Conservation (phyloP, 2,329 filamentous ascomycete genomes). For the Sarocladium brachiariae region DNA sequence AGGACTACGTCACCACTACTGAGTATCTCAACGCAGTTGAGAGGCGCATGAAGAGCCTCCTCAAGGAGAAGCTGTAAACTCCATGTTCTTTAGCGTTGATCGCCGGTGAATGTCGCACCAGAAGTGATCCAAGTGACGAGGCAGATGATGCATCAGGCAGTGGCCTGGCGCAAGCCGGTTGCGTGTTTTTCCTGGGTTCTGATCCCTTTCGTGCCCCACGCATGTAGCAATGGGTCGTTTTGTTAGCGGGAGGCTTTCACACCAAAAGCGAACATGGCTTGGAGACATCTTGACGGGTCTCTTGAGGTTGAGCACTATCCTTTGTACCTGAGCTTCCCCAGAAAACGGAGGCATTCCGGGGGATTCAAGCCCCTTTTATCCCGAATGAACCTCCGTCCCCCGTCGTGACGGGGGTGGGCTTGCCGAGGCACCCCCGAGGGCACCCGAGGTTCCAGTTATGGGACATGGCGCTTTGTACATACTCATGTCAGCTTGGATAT, state of each 20-base stretch:
- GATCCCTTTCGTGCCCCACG: not conserved
- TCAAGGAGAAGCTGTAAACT: conserved; percentile 68
- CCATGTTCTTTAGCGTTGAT: not conserved
- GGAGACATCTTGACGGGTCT: not conserved
- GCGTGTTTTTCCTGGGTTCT: not conserved
- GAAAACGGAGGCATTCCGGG: not conserved
- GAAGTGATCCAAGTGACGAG: not conserved
- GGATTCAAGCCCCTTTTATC: not conserved
- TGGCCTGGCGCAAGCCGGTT: not conserved
- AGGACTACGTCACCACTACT: conserved; percentile 82
- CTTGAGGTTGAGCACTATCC: not conserved
- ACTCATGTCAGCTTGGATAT: not conserved
- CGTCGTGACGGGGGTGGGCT: not conserved
- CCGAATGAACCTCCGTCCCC: not conserved
- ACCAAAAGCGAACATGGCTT: not conserved
- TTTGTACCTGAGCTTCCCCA: not conserved
- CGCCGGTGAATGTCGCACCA: not conserved
- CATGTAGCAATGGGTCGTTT: not conserved
- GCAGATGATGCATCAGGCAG: not conserved
- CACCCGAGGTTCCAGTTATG: not conserved
- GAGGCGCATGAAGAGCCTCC: conserved; percentile 71
- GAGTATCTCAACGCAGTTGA: conserved; percentile 93
- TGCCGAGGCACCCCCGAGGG: not conserved
- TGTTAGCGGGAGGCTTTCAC: not conserved
- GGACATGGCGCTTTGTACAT: not conserved